Evolutionary conservation across 805 yeast species (phyloP).

Genomic region (Scheffersomyces amazonensis): DNA sequence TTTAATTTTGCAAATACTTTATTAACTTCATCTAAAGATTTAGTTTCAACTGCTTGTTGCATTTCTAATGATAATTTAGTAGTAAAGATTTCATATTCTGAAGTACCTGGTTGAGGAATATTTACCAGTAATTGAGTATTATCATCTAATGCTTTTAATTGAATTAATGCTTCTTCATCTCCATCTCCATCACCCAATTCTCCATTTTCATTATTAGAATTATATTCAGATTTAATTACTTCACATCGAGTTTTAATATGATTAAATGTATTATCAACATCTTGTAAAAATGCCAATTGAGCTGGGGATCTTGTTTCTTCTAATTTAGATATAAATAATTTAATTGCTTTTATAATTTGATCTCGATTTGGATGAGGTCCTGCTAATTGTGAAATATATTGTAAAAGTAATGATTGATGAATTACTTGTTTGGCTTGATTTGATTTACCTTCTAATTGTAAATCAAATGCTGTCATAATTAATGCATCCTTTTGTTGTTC

Average conservation of each 20-base stretch:
- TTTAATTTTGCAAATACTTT: slow-evolving; percentile 71
- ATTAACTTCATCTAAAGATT: slow-evolving; percentile 74
- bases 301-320: slow-evolving; percentile 57
- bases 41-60: slow-evolving; percentile 74
- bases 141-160: slow-evolving; percentile 85
- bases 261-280: slow-evolving; percentile 66
- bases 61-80: slow-evolving; percentile 55
- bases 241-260: slow-evolving; percentile 79
- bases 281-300: slow-evolving; percentile 62
- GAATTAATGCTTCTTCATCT: slow-evolving; percentile 75
- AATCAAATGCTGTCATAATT: slow-evolving; percentile 88
- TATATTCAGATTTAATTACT: slow-evolving; percentile 53
- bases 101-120: slow-evolving; percentile 58
- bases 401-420: slow-evolving; percentile 75
- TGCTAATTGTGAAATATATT: slow-evolving; percentile 56
- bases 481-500: slow-evolving; percentile 89
- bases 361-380: slow-evolving; percentile 30
- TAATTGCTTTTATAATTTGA: slow-evolving; percentile 43
- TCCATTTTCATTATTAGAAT: slow-evolving; percentile 8
- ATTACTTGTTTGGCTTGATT: slow-evolving; percentile 60
- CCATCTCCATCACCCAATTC: slow-evolving; percentile 56
- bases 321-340: slow-evolving; percentile 66
- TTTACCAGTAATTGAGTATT: slow-evolving; percentile 68
- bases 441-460: slow-evolving; percentile 62
- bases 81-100: slow-evolving; percentile 54